phyloP scores from a whole-genome alignment of 2,329 filamentous ascomycete genomes.

The Alternaria triticina region DNA sequence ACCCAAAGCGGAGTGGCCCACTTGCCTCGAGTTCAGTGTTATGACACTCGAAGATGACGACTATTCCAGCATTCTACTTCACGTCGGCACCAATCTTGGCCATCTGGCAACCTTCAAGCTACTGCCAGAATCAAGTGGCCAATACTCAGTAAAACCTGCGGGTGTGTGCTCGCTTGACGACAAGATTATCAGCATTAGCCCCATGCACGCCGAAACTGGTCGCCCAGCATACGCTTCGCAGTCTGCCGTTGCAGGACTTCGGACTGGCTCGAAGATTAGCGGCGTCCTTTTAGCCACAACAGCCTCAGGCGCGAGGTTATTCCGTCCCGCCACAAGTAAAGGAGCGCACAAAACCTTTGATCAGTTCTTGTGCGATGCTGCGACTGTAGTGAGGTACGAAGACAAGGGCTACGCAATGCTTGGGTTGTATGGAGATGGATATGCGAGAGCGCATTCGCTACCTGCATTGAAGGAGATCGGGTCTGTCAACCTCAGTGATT shows the following conservation, averaged over 20 bases:
- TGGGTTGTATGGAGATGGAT: constrained; percentile 83
- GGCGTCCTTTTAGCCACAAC: constrained; percentile 83
- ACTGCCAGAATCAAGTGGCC: constrained; percentile 71
- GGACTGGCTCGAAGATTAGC: constrained; percentile 74
- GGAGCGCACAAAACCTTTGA: constrained; percentile 94
- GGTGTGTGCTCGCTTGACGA: constrained; percentile 72
- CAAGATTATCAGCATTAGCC: constrained; percentile 74
- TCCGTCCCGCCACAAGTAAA: constrained; percentile 82
- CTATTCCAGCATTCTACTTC: constrained; percentile 92
- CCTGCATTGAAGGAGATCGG: constrained; percentile 86
- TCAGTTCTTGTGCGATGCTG: constrained; percentile 79
- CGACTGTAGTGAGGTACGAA: constrained; percentile 76
- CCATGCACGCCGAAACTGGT: constrained; percentile 80
- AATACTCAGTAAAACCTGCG: constrained; percentile 74
- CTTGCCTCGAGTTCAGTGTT: constrained; percentile 82
- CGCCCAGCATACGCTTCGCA: constrained; percentile 78
- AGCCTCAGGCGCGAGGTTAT: constrained; percentile 77
- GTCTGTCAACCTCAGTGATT: constrained; percentile 65
- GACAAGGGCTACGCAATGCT: constrained; percentile 79
- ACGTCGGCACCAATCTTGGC: constrained; percentile 86
- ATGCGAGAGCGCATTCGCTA: constrained; percentile 81
- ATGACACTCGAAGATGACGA: constrained; percentile 92
- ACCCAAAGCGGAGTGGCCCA: constrained; percentile 72
- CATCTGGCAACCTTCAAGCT: constrained; percentile 90
- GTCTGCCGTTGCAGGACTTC: constrained; percentile 74